Evolutionary conservation across 2,329 filamentous ascomycete species (phyloP).

Genomic region (Diaporthe vaccinii): DNA sequence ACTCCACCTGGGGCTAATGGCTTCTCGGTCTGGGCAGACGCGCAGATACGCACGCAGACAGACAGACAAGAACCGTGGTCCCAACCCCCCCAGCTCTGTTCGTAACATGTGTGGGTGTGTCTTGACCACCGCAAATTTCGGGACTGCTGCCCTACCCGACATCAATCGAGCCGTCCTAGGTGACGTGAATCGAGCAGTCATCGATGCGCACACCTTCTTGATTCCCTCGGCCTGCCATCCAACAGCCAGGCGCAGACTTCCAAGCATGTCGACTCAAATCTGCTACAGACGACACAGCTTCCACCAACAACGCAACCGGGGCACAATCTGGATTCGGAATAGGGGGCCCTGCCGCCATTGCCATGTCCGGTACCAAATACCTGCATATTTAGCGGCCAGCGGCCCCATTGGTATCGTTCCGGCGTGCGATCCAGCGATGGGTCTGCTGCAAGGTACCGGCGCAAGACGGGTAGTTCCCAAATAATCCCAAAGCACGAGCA

Average conservation of each 20-base stretch:
- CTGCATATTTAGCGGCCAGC: conserved; percentile 27
- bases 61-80: not conserved
- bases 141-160: conserved; percentile 15
- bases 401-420: conserved; percentile 15
- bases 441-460: conserved; percentile 28
- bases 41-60: not conserved
- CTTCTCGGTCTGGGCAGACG: conserved; percentile 13
- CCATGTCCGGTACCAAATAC: conserved; percentile 17
- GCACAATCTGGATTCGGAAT: not conserved
- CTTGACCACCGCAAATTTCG: not conserved
- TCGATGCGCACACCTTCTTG: not conserved
- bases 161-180: not conserved
- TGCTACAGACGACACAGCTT: not conserved
- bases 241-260: not conserved
- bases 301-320: not conserved
- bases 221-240: not conserved
- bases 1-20: conserved; percentile 19
- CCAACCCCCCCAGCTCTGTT: not conserved
- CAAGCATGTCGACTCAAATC: not conserved
- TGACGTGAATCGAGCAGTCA: not conserved
- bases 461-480: conserved; percentile 20
- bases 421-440: conserved; percentile 7
- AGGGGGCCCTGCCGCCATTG: conserved; percentile 5
- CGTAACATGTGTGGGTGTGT: conserved; percentile 9
- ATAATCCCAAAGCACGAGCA: conserved; percentile 27